Percentiles rank a stretch among this genome's conserved stretches.
Evolutionary conservation across 352 stramenopile genomes (phyloP).

Genomic region (Poterioochromonas sp.): DNA sequence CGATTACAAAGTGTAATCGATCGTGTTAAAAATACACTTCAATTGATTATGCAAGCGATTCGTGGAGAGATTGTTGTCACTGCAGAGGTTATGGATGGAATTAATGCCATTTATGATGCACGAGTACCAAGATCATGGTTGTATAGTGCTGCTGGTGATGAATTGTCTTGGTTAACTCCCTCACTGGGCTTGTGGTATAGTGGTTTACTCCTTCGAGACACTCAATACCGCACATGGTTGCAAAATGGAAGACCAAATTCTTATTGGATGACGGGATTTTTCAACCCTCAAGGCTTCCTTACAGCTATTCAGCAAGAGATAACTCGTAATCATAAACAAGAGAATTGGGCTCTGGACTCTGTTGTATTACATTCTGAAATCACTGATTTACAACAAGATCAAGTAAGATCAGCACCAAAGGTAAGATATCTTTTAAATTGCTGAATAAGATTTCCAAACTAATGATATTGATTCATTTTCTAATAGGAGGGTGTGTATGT

Average conservation of each 20-base stretch:
- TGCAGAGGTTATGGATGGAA: slow-evolving; percentile 68
- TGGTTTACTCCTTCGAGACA: slow-evolving; percentile 72
- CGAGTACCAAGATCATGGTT: slow-evolving; percentile 79
- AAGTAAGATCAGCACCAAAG: slow-evolving; percentile 50
- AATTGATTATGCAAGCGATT: slow-evolving; percentile 79
- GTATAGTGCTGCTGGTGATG: slow-evolving; percentile 68
- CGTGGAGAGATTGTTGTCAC: slow-evolving; percentile 86
- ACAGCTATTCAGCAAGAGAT: slow-evolving; percentile 90
- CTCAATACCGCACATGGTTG: slow-evolving; percentile 78
- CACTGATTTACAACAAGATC: slow-evolving; percentile 63
- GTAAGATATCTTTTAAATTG: not conserved
- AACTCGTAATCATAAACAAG: slow-evolving; percentile 78
- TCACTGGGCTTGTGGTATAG: slow-evolving; percentile 83
- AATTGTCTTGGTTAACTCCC: slow-evolving; percentile 84
- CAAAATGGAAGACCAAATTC: slow-evolving; percentile 58
- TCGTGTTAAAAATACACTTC: slow-evolving; percentile 72
- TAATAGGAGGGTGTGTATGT: slow-evolving; percentile 76
- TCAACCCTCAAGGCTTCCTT: slow-evolving; percentile 86
- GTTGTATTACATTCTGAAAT: slow-evolving; percentile 83
- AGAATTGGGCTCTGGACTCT: slow-evolving; percentile 84
- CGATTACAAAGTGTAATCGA: slow-evolving; percentile 76
- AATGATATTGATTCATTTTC: not conserved
- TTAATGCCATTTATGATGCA: slow-evolving; percentile 81
- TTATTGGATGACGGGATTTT: slow-evolving; percentile 87
- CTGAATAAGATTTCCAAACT: not conserved